phyloP scores from a whole-genome alignment of 2,329 filamentous ascomycete genomes.

The Xylariaceae sp. region DNA sequence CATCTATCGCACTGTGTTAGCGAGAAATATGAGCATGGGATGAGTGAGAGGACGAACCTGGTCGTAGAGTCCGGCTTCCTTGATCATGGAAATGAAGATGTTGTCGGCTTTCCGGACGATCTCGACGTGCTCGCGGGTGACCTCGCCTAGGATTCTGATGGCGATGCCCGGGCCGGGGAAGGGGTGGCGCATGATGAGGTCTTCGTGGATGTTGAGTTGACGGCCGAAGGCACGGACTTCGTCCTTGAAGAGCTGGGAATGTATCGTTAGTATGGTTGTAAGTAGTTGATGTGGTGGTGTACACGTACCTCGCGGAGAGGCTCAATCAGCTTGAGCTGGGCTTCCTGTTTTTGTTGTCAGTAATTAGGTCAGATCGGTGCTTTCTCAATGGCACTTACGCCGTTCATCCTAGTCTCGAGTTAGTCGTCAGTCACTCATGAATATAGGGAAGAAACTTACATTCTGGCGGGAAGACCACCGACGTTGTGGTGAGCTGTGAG shows the following conservation, averaged over 20 bases:
- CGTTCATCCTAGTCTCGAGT: constrained; percentile 27
- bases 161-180: constrained; percentile 68
- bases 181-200: constrained; percentile 74
- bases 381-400: constrained; percentile 21
- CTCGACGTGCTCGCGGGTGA: constrained; percentile 71
- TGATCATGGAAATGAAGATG: constrained; percentile 75
- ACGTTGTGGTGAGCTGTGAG: constrained; percentile 40
- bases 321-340: constrained; percentile 63
- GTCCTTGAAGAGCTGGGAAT: constrained; percentile 56
- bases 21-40: constrained; percentile 1
- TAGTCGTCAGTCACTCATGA: not conserved
- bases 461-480: constrained; percentile 38
- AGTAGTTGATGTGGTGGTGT: constrained; percentile 49
- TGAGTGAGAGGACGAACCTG: constrained; percentile 35
- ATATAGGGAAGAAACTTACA: constrained; percentile 16
- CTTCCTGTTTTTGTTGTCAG: constrained; percentile 16
- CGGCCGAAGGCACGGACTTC: constrained; percentile 68
- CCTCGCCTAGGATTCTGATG: constrained; percentile 77
- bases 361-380: constrained; percentile 10
- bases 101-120: constrained; percentile 67
- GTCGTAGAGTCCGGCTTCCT: constrained; percentile 64
- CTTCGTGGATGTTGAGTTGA: constrained; percentile 63
- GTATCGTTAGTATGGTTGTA: not conserved
- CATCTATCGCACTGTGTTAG: constrained; percentile 30
- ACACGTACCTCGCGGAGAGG: constrained; percentile 56